Conservation (phyloP, 257 asterid genomes). For the Lavandula angustifolia region DNA sequence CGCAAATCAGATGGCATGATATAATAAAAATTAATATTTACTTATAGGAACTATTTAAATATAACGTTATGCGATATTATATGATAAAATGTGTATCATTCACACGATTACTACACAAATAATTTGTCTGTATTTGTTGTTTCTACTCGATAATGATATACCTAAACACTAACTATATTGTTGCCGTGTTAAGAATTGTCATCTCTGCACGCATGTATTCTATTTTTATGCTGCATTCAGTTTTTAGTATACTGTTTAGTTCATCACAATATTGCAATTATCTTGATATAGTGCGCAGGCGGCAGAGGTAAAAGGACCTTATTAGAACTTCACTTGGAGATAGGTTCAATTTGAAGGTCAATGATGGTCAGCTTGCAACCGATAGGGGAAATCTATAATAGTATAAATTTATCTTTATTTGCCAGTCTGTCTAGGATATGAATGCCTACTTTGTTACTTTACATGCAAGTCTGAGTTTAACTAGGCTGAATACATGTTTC, state of each 20-base stretch:
- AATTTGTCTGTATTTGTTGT: no score
- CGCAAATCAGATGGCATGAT: no score
- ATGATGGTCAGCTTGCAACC: slow-evolving; percentile 13
- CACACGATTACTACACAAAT: no score
- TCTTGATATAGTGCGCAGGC: slow-evolving; percentile 8
- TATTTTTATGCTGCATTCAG: background rate
- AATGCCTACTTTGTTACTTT: slow-evolving; percentile 7
- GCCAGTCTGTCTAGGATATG: slow-evolving; percentile 13
- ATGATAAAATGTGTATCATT: no score
- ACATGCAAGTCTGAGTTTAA: slow-evolving; percentile 1
- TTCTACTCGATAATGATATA: no score
- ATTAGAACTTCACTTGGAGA: slow-evolving; percentile 6
- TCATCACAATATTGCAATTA: background rate
- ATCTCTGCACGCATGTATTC: background rate
- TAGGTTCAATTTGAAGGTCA: slow-evolving; percentile 10
- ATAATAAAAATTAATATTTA: no score
- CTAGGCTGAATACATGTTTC: slow-evolving; percentile 10
- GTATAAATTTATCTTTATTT: background rate
- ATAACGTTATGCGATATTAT: no score
- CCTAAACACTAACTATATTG: no score
- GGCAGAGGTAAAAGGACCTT: slow-evolving; percentile 12
- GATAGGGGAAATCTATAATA: background rate
- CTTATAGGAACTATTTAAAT: no score
- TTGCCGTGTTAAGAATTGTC: background rate
- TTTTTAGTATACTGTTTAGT: background rate